These are phyloP conservation scores for Anthoceros angustus DNA, from an alignment of 225 moss, liverwort and hornwort genomes.

Conservation along the genomic window DNA sequence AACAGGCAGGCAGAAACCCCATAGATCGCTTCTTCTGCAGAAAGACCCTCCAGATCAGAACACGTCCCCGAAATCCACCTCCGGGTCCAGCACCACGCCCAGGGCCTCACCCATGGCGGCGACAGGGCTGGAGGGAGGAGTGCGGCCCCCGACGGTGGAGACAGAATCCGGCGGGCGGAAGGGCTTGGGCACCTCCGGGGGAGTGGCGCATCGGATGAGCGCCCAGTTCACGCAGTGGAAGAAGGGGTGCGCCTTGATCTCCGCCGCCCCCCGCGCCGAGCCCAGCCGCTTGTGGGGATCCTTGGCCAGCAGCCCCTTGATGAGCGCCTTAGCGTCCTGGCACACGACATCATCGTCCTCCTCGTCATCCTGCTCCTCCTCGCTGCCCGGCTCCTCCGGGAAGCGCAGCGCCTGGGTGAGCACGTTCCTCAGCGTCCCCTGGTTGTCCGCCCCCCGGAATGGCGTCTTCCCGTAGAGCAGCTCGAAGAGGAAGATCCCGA, in stretches of 20 bases:
- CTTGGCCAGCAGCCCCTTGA: constrained; percentile 73
- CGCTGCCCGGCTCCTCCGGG: constrained; percentile 38
- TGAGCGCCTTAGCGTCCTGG: constrained; percentile 45
- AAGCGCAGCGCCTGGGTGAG: constrained; percentile 69
- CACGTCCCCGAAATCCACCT: neutral
- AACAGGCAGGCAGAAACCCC: too few species aligned
- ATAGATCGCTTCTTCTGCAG: too few species aligned
- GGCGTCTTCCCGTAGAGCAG: constrained; percentile 82
- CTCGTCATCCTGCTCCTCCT: constrained; percentile 28
- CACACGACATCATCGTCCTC: constrained; percentile 42
- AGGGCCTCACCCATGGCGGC: neutral
- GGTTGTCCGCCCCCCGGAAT: constrained; percentile 81
- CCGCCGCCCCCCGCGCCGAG: constrained; percentile 74
- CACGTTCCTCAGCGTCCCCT: constrained; percentile 80
- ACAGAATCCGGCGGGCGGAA: neutral
- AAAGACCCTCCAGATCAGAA: neutral
- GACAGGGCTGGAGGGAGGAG: neutral
- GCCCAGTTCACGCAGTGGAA: constrained; percentile 96
- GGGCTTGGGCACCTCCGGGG: constrained; percentile 61
- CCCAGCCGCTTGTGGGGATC: constrained; percentile 77
- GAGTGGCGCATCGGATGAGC: constrained; percentile 75
- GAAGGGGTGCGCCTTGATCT: constrained; percentile 90
- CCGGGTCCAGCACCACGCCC: neutral
- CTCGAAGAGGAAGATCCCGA: constrained; percentile 85
- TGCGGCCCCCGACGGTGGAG: neutral